Percentiles rank a stretch among this genome's conserved stretches.
Conservation (phyloP, 768 basidiomycete genomes). For the Dictyophora rubrovolvata region DNA sequence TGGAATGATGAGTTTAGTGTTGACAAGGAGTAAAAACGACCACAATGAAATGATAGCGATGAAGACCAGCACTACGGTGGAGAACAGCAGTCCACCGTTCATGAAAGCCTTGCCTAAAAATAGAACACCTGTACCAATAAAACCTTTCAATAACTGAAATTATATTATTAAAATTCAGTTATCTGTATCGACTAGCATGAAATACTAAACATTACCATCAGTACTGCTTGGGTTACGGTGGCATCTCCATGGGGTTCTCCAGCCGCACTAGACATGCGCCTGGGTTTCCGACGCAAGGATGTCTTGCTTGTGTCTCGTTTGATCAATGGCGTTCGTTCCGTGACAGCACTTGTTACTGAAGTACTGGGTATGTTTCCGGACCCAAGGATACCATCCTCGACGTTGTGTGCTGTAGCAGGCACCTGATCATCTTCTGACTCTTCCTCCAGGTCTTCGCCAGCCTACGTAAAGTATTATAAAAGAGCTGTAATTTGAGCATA, state of each 20-base stretch:
- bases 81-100: conserved; percentile 94
- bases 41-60: conserved; percentile 85
- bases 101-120: conserved; percentile 97
- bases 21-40: conserved; percentile 85
- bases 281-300: conserved; percentile 35
- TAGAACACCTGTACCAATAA: conserved; percentile 90
- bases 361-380: conserved; percentile 10
- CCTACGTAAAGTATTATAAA: conserved; percentile 34
- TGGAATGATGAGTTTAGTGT: conserved; percentile 78
- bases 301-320: conserved; percentile 10
- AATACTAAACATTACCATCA: conserved; percentile 57
- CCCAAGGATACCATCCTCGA: conserved; percentile 1
- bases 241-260: conserved; percentile 72
- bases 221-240: conserved; percentile 78
- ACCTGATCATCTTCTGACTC: conserved; percentile 42
- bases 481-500: not conserved
- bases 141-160: conserved; percentile 77
- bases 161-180: not conserved
- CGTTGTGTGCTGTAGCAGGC: conserved; percentile 14
- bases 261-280: conserved; percentile 27
- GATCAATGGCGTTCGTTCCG: conserved; percentile 20
- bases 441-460: conserved; percentile 84
- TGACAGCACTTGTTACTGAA: conserved; percentile 1
- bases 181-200: not conserved
- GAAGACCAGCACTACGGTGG: conserved; percentile 58